phyloP scores from a whole-genome alignment of 2,329 filamentous ascomycete genomes.

The Aspergillus alliaceus region DNA sequence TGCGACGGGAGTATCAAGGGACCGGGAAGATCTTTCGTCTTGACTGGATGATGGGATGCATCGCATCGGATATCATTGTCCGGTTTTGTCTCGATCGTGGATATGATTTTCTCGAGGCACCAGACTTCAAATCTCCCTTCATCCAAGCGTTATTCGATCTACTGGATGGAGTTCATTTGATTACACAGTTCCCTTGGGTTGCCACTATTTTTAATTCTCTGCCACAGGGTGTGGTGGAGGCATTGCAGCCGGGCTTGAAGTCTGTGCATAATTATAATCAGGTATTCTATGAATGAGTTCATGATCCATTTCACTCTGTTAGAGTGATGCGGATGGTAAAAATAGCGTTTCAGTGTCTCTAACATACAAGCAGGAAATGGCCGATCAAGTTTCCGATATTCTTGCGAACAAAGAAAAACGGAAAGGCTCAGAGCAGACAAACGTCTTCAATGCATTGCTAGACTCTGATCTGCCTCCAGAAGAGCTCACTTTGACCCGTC shows the following conservation, averaged over 20 bases:
- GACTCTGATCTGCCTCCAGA: constrained; percentile 34
- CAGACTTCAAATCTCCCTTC: constrained; percentile 9
- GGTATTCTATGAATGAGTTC: background rate
- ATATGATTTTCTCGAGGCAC: constrained; percentile 9
- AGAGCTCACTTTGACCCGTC: constrained; percentile 31
- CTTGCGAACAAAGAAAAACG: background rate
- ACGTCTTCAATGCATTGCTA: constrained; percentile 27
- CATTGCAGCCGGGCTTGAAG: constrained; percentile 7
- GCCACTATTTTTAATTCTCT: constrained; percentile 12
- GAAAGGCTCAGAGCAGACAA: constrained; percentile 3
- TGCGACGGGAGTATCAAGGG: constrained; percentile 9
- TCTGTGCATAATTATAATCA: constrained; percentile 8
- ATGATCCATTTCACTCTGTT: background rate
- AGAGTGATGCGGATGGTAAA: background rate
- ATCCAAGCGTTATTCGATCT: constrained; percentile 12
- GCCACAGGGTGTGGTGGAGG: constrained; percentile 6
- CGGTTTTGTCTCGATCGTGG: constrained; percentile 13
- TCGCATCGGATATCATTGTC: constrained; percentile 18
- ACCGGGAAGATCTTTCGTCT: constrained; percentile 10
- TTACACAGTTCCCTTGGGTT: constrained; percentile 15
- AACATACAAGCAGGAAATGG: constrained; percentile 7
- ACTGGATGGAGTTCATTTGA: constrained; percentile 4
- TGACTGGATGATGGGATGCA: constrained; percentile 14
- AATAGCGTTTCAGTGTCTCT: background rate
- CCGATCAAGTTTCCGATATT: constrained; percentile 6